Evolutionary conservation across 306 rosid species (phyloP).

Genomic region (Vigna trinervia): DNA sequence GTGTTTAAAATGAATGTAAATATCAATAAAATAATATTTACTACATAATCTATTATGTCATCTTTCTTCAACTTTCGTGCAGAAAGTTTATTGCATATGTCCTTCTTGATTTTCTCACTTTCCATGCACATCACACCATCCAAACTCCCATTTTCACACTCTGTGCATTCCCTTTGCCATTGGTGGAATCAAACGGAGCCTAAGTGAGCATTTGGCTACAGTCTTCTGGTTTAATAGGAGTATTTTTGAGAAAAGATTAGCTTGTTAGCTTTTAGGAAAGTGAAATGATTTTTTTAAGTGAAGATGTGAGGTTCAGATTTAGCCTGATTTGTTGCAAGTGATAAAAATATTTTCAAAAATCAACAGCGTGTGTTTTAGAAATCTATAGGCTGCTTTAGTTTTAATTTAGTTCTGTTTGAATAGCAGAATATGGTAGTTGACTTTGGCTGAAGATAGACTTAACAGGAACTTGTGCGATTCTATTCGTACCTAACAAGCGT

Average conservation of each 20-base stretch:
- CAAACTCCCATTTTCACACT: no score
- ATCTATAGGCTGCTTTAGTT: not conserved
- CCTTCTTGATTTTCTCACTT: no score
- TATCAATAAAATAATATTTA: no score
- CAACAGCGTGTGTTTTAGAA: not conserved
- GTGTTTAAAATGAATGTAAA: no score
- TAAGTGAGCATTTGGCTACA: not conserved
- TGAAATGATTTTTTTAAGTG: not conserved
- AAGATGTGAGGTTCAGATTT: slow-evolving; percentile 19
- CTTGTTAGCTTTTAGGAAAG: not conserved
- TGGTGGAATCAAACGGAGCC: no score
- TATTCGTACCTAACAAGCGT: not conserved
- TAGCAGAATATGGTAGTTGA: not conserved
- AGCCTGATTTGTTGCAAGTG: not conserved
- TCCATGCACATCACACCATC: no score
- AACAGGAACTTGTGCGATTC: slow-evolving; percentile 15
- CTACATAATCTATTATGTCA: no score
- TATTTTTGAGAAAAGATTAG: not conserved
- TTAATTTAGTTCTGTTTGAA: not conserved
- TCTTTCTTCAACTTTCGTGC: no score
- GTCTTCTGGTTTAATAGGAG: slow-evolving; percentile 10
- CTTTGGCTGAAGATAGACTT: slow-evolving; percentile 5
- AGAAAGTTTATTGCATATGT: no score
- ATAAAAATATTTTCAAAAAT: no score
- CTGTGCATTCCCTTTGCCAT: no score